A percentile compares a stretch with the other conserved stretches of the same genome.
These are phyloP conservation scores for Trichoderma asperelloides DNA, from an alignment of 495 filamentous ascomycete species.

Conservation along the genomic window DNA sequence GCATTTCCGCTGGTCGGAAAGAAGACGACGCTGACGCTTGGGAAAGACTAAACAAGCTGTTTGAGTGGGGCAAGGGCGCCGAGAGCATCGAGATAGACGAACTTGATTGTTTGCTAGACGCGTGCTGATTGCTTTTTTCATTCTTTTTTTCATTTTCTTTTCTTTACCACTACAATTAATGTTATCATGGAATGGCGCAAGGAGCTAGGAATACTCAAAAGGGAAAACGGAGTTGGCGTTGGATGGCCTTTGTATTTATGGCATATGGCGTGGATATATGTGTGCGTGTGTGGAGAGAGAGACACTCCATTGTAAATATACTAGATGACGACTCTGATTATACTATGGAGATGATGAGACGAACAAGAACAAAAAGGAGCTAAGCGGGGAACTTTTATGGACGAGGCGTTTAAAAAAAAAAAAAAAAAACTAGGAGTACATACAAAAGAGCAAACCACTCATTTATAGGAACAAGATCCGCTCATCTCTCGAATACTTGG, in stretches of 20 bases:
- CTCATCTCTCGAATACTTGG: background rate
- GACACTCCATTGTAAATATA: background rate
- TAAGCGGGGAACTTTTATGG: background rate
- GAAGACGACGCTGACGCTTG: constrained; percentile 42
- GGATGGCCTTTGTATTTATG: background rate
- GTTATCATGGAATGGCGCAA: constrained; percentile 16
- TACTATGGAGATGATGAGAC: background rate
- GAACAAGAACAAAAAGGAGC: background rate
- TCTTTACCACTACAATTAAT: constrained; percentile 7
- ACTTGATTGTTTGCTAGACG: constrained; percentile 78
- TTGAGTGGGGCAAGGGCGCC: constrained; percentile 65
- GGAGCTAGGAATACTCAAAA: constrained; percentile 18
- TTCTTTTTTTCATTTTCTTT: constrained; percentile 13
- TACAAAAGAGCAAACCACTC: constrained; percentile 5
- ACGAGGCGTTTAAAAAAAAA: background rate
- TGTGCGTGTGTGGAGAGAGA: background rate
- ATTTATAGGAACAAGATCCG: background rate
- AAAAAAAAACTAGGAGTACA: background rate
- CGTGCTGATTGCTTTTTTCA: constrained; percentile 38
- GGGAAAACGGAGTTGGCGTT: constrained; percentile 11
- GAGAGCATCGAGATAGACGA: constrained; percentile 89
- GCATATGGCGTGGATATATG: background rate
- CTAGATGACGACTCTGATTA: constrained; percentile 2
- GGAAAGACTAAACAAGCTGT: constrained; percentile 41
- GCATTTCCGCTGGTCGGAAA: constrained; percentile 41